Evolutionary conservation across 139 green algal genomes (phyloP).

Genomic region (Auxenochlorella protothecoides): DNA sequence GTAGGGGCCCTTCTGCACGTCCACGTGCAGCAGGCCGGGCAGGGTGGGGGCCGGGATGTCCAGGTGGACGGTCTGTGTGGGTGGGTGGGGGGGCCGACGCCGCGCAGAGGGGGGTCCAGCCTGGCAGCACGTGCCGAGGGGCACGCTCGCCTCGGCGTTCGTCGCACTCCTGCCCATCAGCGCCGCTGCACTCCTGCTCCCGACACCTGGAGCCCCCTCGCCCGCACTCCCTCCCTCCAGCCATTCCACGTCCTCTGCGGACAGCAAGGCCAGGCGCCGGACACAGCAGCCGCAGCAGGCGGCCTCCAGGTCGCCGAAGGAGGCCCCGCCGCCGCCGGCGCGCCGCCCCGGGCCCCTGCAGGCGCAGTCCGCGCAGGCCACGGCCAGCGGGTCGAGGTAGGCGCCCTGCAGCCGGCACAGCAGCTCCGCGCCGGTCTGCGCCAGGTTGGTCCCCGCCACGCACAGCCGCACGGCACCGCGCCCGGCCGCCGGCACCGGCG

Average conservation of each 20-base stretch:
- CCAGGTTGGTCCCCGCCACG: conserved; percentile 12
- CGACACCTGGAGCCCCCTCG: neutral
- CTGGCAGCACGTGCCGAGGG: no score
- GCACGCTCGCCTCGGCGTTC: no score
- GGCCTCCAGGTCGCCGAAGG: neutral
- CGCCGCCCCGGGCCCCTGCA: conserved; percentile 4
- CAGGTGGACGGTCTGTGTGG: conserved; percentile 2
- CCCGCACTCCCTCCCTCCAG: neutral
- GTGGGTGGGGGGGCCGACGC: neutral
- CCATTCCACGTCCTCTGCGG: no score
- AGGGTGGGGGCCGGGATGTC: conserved; percentile 2
- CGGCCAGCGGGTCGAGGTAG: conserved; percentile 19
- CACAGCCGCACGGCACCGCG: conserved; percentile 2
- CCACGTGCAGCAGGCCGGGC: conserved; percentile 25
- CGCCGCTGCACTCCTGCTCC: neutral
- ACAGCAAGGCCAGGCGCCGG: conserved; percentile 3
- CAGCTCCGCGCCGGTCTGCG: conserved; percentile 21
- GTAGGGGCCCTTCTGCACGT: conserved; percentile 16
- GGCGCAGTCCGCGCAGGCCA: conserved; percentile 10
- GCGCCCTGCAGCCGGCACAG: conserved; percentile 21
- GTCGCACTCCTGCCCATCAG: neutral
- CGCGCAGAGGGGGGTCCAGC: neutral
- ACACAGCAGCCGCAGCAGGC: conserved; percentile 25
- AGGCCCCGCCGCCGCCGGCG: neutral
- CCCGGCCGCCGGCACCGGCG: conserved; percentile 4